Evolutionary conservation across 352 stramenopile genomes (phyloP).

Genomic region (Pseudoperonospora humuli): DNA sequence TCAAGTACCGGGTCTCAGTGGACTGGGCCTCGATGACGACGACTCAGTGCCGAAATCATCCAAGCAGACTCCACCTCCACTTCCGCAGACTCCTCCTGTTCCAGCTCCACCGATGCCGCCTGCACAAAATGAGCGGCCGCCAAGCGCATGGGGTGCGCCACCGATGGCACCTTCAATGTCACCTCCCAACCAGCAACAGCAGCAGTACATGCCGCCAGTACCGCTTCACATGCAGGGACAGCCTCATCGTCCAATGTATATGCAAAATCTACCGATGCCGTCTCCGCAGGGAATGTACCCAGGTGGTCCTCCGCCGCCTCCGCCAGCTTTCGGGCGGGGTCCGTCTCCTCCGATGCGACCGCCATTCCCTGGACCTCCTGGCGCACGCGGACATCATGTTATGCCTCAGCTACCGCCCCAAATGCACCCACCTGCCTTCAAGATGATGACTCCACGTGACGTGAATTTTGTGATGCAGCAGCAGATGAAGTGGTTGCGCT

Average conservation of each 20-base stretch:
- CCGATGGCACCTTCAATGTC: slow-evolving; percentile 10
- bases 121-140: slow-evolving; percentile 11
- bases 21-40: slow-evolving; percentile 69
- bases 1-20: slow-evolving; percentile 52
- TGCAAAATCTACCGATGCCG: slow-evolving; percentile 27
- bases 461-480: slow-evolving; percentile 83
- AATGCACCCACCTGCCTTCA: slow-evolving; percentile 47
- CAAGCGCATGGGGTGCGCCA: slow-evolving; percentile 29
- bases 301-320: slow-evolving; percentile 13
- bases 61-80: slow-evolving; percentile 13
- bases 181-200: slow-evolving; percentile 9
- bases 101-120: slow-evolving; percentile 21
- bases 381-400: slow-evolving; percentile 12
- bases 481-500: slow-evolving; percentile 80
- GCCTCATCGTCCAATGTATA: slow-evolving; percentile 25
- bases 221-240: slow-evolving; percentile 31
- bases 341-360: slow-evolving; percentile 19
- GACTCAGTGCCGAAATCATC: slow-evolving; percentile 18
- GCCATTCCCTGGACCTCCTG: slow-evolving; percentile 19
- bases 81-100: slow-evolving; percentile 22
- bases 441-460: slow-evolving; percentile 83
- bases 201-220: slow-evolving; percentile 19
- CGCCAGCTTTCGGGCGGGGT: slow-evolving; percentile 18
- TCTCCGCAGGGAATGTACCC: slow-evolving; percentile 33
- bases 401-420: slow-evolving; percentile 21